Base-by-base conservation (phyloP, 2,329 filamentous ascomycete species). In the Cryoendolithus antarcticus region DNA sequence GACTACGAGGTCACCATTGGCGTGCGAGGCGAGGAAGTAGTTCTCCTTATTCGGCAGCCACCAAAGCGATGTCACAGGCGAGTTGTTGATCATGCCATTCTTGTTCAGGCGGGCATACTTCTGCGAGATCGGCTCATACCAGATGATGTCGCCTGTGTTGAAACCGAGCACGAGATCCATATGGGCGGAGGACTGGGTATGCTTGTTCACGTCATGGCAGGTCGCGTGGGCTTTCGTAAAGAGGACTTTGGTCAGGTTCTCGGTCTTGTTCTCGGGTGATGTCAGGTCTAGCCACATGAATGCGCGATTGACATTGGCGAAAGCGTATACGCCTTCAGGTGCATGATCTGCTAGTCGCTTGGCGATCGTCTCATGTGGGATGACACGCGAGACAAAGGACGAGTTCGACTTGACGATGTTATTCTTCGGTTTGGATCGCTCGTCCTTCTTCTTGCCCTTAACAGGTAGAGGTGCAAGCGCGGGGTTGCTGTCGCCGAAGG, bases 401-500 rank as follows among this genome's bases (percentile, higher is more conserved):
- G 91, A 98, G 61, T 94, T 96, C 65, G 86, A 96, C 69, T 98
- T 98, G 38, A 89, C 80, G 60, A 98, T 91, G 60, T 93, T 96
- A 63, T 89, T 96, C 71, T 96, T 98, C 2, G 91, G 91, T 61
- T 98, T 98, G 55, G 80, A 76, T 58, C 77, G 74, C 69, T 95
- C 95, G 15, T 67, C 57, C 7, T 66, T 65, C 45, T 71, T 69
- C 47, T 75, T 77, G 31, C 75, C 72, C 54, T 85, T 86, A 24
- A 71, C 69, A 37, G 72, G 71, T 11, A 71, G 69, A 3, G 75
- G 58, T 8, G 71, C 67, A 24, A 96, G 69, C 19, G 84, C 72
- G 5, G 80, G 72, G 57, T 94, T 96, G 38, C 83, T 82, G 52
- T 91, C 84, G 6, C 89, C 89, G 60, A 95, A 95, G 0, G 80